These are phyloP conservation scores for Lactarius vividus DNA, from an alignment of 768 basidiomycete genomes.

Conservation along the genomic window DNA sequence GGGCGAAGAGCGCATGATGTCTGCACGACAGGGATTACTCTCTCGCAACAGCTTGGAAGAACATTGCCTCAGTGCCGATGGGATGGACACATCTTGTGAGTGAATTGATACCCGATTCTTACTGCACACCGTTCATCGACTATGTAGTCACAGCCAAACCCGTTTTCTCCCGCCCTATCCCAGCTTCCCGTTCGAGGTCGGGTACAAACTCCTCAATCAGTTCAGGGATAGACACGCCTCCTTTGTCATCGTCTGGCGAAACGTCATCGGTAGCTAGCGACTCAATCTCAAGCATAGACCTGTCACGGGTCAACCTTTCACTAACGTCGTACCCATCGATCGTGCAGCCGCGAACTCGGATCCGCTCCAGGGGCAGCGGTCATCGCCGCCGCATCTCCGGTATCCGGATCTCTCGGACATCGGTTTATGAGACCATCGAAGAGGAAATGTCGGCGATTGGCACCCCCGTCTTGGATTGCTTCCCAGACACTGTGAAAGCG, in stretches of 20 bases:
- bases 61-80: conserved; percentile 58
- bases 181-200: conserved; percentile 55
- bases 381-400: conserved; percentile 71
- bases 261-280: conserved; percentile 66
- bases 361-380: conserved; percentile 58
- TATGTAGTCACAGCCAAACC: conserved; percentile 42
- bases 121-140: conserved; percentile 14
- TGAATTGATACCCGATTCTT: conserved; percentile 41
- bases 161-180: conserved; percentile 59
- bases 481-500: conserved; percentile 18
- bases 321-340: conserved; percentile 51
- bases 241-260: conserved; percentile 59
- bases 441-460: conserved; percentile 53
- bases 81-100: conserved; percentile 52
- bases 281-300: conserved; percentile 69
- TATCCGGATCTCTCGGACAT: conserved; percentile 58
- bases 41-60: conserved; percentile 69
- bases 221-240: conserved; percentile 69
- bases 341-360: conserved; percentile 45
- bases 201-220: conserved; percentile 62
- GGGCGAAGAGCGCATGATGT: conserved; percentile 67
- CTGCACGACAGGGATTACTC: conserved; percentile 57
- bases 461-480: conserved; percentile 27
- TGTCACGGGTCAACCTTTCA: conserved; percentile 55
- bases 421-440: conserved; percentile 77